Evolutionary conservation across 805 yeast species (phyloP).

Genomic region (Candida sphagnicola): DNA sequence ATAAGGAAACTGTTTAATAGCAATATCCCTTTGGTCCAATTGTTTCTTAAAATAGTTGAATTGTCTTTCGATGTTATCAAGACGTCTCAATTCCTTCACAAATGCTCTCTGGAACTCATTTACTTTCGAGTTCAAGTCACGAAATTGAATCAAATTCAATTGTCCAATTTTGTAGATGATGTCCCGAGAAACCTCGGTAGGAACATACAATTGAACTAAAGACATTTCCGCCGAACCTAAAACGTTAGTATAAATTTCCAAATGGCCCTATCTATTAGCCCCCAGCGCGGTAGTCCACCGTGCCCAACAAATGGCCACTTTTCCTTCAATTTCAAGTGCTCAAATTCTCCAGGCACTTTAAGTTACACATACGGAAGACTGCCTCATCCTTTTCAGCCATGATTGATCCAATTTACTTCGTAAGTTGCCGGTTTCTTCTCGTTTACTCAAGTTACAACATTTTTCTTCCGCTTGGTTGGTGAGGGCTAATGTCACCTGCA

Average conservation of each 20-base stretch:
- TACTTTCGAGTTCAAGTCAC: slow-evolving; percentile 76
- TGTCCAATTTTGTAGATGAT: slow-evolving; percentile 85
- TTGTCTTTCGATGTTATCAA: slow-evolving; percentile 89
- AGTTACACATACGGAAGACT: slow-evolving; percentile 38
- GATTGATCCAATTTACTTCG: slow-evolving; percentile 2
- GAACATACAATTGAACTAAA: slow-evolving; percentile 83
- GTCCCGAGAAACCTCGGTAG: slow-evolving; percentile 86
- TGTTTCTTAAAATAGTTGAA: slow-evolving; percentile 41
- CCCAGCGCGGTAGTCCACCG: not conserved
- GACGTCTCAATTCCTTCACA: slow-evolving; percentile 78
- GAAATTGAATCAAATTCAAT: slow-evolving; percentile 78
- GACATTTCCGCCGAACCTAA: slow-evolving; percentile 95
- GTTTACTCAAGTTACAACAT: too few relatives aligned
- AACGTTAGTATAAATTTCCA: slow-evolving; percentile 12
- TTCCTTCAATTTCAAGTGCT: not conserved
- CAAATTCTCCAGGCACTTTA: not conserved
- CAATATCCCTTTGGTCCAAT: slow-evolving; percentile 47
- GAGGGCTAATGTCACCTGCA: too few relatives aligned
- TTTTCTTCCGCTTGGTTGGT: too few relatives aligned
- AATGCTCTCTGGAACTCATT: slow-evolving; percentile 86
- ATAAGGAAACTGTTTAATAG: slow-evolving; percentile 24
- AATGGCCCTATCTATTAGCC: slow-evolving; percentile 17
- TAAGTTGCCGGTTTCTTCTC: too few relatives aligned
- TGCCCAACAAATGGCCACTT: not conserved
- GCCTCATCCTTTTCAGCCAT: slow-evolving; percentile 41